These are phyloP conservation scores for Bisporella sp. DNA, from an alignment of 2,329 filamentous ascomycete species.

Conservation along the genomic window DNA sequence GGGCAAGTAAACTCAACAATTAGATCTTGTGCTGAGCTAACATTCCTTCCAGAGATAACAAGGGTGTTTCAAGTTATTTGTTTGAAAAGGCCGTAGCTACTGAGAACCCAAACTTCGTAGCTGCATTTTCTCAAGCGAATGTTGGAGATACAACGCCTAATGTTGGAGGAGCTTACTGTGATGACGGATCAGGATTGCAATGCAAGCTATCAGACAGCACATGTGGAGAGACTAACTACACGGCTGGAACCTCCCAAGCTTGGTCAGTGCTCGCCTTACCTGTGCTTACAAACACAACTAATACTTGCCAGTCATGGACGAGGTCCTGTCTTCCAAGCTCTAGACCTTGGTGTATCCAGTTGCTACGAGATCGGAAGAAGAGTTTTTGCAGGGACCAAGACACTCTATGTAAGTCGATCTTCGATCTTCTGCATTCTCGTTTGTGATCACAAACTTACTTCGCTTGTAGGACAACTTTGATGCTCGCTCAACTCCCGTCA, in stretches of 20 bases:
- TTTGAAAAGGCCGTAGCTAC: conserved; percentile 63
- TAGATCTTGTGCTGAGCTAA: background rate
- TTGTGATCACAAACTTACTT: background rate
- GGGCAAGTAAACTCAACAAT: conserved; percentile 35
- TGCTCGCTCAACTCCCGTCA: conserved; percentile 36
- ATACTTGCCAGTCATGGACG: conserved; percentile 60
- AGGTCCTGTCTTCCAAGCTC: conserved; percentile 58
- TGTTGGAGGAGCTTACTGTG: conserved; percentile 77
- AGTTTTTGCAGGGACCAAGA: conserved; percentile 54
- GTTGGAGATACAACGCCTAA: conserved; percentile 90
- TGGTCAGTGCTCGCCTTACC: background rate
- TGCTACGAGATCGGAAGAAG: conserved; percentile 70
- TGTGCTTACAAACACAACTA: conserved; percentile 27
- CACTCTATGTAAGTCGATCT: conserved; percentile 40
- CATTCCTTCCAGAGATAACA: conserved; percentile 54
- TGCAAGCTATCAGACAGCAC: conserved; percentile 78
- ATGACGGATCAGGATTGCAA: conserved; percentile 67
- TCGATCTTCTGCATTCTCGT: fast-evolving
- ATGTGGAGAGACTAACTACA: conserved; percentile 60
- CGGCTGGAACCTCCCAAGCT: conserved; percentile 13
- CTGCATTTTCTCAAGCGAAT: conserved; percentile 85
- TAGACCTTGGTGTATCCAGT: conserved; percentile 66
- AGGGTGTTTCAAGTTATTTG: conserved; percentile 80
- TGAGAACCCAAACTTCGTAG: conserved; percentile 68
- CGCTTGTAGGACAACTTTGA: conserved; percentile 19